Percentiles rank a stretch among this genome's conserved stretches.
These are phyloP conservation scores for Fusarium sp. DNA, from an alignment of 2,329 filamentous ascomycete species.

Conservation along the genomic window DNA sequence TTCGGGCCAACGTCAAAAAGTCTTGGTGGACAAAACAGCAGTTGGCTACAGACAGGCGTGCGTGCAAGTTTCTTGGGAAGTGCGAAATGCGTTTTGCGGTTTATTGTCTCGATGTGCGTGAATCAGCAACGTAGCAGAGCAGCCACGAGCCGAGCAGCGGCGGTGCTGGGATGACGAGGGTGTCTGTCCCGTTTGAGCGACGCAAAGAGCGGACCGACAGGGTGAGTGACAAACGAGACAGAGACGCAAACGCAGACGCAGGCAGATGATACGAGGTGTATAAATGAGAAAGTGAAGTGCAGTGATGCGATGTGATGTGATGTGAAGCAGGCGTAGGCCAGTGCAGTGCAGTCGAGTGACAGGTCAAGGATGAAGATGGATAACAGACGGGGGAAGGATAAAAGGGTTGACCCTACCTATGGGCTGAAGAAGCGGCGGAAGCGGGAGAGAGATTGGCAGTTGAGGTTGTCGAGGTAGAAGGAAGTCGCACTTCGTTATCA, in stretches of 20 bases:
- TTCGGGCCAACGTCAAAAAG: slow-evolving; percentile 5
- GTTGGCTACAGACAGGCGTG: slow-evolving; percentile 4
- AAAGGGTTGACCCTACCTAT: slow-evolving; percentile 43
- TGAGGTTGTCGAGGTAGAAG: slow-evolving; percentile 51
- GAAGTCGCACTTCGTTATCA: slow-evolving; percentile 66
- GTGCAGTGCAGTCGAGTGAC: not conserved
- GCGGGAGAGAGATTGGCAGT: slow-evolving; percentile 40
- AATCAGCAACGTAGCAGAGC: slow-evolving; percentile 35
- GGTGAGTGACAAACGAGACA: slow-evolving; percentile 6
- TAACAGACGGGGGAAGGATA: slow-evolving; percentile 21
- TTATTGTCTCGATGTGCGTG: slow-evolving; percentile 32
- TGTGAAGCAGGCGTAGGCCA: not conserved
- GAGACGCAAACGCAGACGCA: not conserved
- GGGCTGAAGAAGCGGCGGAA: slow-evolving; percentile 33
- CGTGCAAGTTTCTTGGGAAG: slow-evolving; percentile 2
- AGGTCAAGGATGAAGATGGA: slow-evolving; percentile 24
- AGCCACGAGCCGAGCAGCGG: slow-evolving; percentile 24
- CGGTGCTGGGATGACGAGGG: slow-evolving; percentile 31
- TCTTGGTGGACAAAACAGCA: not conserved
- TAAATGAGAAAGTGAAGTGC: slow-evolving; percentile 10
- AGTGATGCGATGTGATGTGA: not conserved
- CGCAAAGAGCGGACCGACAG: slow-evolving; percentile 14
- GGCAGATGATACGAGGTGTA: slow-evolving; percentile 7
- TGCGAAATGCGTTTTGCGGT: slow-evolving; percentile 19
- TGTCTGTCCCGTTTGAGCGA: slow-evolving; percentile 16